Conservation (phyloP, 176 grass and related monocot genomes). For the Musa itinerans region DNA sequence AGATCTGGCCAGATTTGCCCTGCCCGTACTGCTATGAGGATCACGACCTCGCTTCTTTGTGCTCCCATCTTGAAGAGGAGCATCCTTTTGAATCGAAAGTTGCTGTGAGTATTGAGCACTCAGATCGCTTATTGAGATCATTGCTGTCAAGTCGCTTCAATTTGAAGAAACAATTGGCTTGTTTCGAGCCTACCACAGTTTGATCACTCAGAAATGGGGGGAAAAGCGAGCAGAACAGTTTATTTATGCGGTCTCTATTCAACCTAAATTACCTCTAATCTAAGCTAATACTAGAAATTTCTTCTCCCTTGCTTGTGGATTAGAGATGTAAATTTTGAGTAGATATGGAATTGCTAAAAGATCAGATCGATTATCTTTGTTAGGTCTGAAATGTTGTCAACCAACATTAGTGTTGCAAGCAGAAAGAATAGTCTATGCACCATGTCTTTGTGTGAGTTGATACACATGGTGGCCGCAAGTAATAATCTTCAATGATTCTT, state of each 20-base stretch:
- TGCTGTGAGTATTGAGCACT: constrained; percentile 5
- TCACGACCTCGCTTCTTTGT: constrained; percentile 11
- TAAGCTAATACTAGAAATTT: too few species aligned
- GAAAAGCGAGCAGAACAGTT: too few species aligned
- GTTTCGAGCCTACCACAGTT: too few species aligned
- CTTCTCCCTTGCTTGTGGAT: too few species aligned
- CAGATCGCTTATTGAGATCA: not conserved
- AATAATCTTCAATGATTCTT: not conserved
- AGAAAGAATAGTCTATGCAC: not conserved
- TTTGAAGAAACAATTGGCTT: too few species aligned
- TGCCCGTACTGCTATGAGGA: constrained; percentile 22
- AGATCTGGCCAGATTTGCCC: not conserved
- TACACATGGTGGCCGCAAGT: not conserved
- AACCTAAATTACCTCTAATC: too few species aligned
- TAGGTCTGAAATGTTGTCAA: not conserved
- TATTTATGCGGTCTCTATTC: too few species aligned
- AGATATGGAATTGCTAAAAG: not conserved
- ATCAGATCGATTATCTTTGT: not conserved
- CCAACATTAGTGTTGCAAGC: not conserved
- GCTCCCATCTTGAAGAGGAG: constrained; percentile 17
- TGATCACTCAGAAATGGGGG: too few species aligned
- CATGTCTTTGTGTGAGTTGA: not conserved
- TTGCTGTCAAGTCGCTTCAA: not conserved
- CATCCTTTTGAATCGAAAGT: constrained; percentile 17
- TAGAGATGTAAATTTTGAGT: not conserved